A percentile compares a stretch with the other conserved stretches of the same genome.
phyloP scores from a whole-genome alignment of 2,329 filamentous ascomycete genomes.

The Albifimbria verrucaria region DNA sequence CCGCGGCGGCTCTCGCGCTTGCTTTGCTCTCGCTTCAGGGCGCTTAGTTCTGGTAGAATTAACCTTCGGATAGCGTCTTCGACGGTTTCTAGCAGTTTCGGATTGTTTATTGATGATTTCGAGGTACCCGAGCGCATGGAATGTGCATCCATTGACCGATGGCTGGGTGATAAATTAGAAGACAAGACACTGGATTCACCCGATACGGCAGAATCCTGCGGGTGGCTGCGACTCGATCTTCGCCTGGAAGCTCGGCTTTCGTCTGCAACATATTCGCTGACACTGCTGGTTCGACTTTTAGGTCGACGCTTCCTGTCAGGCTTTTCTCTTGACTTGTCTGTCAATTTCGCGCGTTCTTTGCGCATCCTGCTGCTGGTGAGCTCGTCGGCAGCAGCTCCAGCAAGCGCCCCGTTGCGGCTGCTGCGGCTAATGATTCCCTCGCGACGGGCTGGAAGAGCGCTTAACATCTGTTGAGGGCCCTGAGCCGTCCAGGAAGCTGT shows the following conservation, averaged over 20 bases:
- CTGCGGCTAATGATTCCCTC: slow-evolving; percentile 35
- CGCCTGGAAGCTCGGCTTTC: slow-evolving; percentile 44
- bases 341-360: slow-evolving; percentile 37
- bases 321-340: slow-evolving; percentile 42
- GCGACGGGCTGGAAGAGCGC: slow-evolving; percentile 40
- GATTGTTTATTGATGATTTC: slow-evolving; percentile 84
- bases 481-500: slow-evolving; percentile 60
- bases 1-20: slow-evolving; percentile 68
- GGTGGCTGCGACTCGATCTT: slow-evolving; percentile 48
- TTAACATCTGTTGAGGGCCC: slow-evolving; percentile 39
- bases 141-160: slow-evolving; percentile 54
- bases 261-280: slow-evolving; percentile 45
- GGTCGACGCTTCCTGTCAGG: slow-evolving; percentile 44
- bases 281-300: slow-evolving; percentile 49
- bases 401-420: slow-evolving; percentile 30
- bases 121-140: slow-evolving; percentile 49
- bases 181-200: slow-evolving; percentile 54
- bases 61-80: slow-evolving; percentile 89
- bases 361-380: slow-evolving; percentile 42
- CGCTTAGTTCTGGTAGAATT: slow-evolving; percentile 87
- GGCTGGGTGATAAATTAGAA: slow-evolving; percentile 50
- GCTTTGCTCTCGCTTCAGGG: slow-evolving; percentile 86
- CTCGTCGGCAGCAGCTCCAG: slow-evolving; percentile 39
- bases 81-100: slow-evolving; percentile 83
- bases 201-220: slow-evolving; percentile 51